Evolutionary conservation across 2,329 filamentous ascomycete genomes (phyloP).

Genomic region (Didymella exigua): DNA sequence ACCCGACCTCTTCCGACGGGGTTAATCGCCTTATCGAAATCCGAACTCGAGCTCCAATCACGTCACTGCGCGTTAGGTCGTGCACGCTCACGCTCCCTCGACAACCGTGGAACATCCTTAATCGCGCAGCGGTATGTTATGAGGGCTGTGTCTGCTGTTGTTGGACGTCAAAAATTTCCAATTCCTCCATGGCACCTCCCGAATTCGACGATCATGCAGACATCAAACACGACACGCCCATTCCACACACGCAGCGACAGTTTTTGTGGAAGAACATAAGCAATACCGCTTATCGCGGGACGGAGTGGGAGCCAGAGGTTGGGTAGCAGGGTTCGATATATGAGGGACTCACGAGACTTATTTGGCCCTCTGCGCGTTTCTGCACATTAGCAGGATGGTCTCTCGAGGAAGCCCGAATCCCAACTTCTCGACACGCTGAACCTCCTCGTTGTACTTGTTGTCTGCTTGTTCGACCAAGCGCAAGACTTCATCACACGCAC

Average conservation of each 20-base stretch:
- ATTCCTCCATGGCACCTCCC: background rate
- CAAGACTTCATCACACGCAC: conserved; percentile 9
- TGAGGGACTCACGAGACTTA: background rate
- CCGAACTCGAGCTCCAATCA: conserved; percentile 16
- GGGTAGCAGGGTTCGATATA: background rate
- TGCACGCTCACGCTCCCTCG: conserved; percentile 20
- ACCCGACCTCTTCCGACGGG: conserved; percentile 14
- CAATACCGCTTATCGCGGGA: conserved; percentile 2
- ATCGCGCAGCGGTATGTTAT: conserved; percentile 4
- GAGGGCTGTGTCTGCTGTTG: background rate
- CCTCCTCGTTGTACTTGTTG: background rate
- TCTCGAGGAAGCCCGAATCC: conserved; percentile 3
- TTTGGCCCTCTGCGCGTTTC: background rate
- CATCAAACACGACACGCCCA: conserved; percentile 7
- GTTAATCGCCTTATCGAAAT: conserved; percentile 11
- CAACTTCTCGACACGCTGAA: background rate
- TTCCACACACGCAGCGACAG: background rate
- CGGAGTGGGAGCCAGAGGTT: background rate
- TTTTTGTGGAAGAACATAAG: background rate
- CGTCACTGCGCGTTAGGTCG: conserved; percentile 12
- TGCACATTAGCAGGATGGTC: conserved; percentile 4
- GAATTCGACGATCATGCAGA: background rate
- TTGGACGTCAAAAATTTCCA: background rate
- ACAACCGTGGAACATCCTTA: conserved; percentile 15
- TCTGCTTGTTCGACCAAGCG: background rate